phyloP scores from a whole-genome alignment of 2,329 filamentous ascomycete species.

The Trichoderma sp. region DNA sequence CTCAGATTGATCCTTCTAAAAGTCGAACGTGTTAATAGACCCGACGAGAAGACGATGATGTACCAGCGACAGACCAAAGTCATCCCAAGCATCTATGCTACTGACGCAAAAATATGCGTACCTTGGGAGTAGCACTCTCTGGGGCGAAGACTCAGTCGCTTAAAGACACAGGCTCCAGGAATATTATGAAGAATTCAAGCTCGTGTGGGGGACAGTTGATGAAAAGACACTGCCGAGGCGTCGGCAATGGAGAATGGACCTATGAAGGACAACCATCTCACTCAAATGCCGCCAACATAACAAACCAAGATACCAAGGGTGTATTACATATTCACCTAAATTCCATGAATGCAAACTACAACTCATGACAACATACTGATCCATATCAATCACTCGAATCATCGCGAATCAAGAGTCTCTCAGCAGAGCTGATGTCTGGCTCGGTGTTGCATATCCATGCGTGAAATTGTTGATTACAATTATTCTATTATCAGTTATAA shows the following conservation, averaged over 20 bases:
- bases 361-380: background rate
- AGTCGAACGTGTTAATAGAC: background rate
- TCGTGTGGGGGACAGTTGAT: background rate
- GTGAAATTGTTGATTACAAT: conserved; percentile 21
- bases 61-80: background rate
- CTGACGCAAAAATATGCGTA: background rate
- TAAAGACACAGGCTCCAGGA: background rate
- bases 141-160: background rate
- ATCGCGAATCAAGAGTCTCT: background rate
- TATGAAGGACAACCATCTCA: background rate
- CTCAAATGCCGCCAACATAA: background rate
- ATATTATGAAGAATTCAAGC: background rate
- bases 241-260: background rate
- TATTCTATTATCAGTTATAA: conserved; percentile 15
- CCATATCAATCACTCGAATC: background rate
- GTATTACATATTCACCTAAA: background rate
- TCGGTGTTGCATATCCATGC: background rate
- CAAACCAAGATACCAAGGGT: background rate
- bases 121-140: background rate
- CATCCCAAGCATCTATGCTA: background rate
- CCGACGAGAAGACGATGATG: background rate
- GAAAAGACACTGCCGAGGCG: background rate
- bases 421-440: background rate
- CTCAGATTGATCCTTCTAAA: background rate
- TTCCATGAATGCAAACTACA: background rate